Evolutionary conservation across 2,329 filamentous ascomycete genomes (phyloP).

Genomic region (Plectosphaerella plurivora): DNA sequence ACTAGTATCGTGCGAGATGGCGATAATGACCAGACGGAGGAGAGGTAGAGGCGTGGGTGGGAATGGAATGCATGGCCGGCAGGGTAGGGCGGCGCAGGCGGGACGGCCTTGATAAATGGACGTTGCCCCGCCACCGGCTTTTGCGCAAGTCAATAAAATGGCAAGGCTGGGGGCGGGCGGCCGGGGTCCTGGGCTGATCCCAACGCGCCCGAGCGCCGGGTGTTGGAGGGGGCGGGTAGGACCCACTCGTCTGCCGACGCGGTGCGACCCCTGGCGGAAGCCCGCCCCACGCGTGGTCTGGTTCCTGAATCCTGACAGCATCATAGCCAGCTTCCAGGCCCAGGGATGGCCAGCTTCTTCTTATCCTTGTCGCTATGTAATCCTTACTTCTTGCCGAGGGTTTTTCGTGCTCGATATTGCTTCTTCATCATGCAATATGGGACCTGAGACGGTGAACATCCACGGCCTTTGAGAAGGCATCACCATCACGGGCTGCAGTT

Average conservation of each 20-base stretch:
- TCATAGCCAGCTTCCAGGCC: no score
- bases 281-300: no score
- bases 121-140: slow-evolving; percentile 45
- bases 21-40: background rate
- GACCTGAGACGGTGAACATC: no score
- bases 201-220: background rate
- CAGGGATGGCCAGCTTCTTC: no score
- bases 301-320: no score
- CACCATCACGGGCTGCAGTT: background rate
- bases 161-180: slow-evolving; percentile 24
- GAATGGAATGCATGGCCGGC: slow-evolving; percentile 7
- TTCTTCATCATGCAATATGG: no score
- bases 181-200: background rate
- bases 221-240: background rate
- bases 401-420: no score
- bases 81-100: background rate
- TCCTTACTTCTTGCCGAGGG: no score
- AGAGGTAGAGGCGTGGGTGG: background rate
- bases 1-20: background rate
- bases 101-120: slow-evolving; percentile 27
- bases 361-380: no score
- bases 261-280: background rate
- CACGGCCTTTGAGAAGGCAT: no score
- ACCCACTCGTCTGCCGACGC: background rate
- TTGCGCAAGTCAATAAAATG: slow-evolving; percentile 28